Evolutionary conservation across 371 early-diverging fungal genomes (phyloP).

Genomic region (Dinochytrium kinnereticum): DNA sequence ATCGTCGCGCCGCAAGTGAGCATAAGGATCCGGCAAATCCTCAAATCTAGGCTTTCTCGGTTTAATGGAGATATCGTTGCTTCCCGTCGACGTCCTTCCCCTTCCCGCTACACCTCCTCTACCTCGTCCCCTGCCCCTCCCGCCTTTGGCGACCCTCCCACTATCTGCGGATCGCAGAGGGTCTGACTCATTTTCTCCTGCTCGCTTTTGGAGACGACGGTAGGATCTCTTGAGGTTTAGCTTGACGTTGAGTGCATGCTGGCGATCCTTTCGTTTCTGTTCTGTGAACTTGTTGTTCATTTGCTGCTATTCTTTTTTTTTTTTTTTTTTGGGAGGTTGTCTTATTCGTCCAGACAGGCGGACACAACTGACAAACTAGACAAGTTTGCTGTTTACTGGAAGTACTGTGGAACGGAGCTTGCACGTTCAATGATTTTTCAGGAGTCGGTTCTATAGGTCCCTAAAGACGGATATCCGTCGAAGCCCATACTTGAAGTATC

Average conservation of each 20-base stretch:
- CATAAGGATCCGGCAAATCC: constrained; percentile 14
- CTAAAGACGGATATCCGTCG: too few species aligned
- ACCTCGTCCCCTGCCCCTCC: too few species aligned
- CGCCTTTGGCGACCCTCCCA: not conserved
- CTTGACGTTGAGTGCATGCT: not conserved
- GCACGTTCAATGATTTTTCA: too few species aligned
- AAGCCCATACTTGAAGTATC: too few species aligned
- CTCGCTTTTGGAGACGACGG: not conserved
- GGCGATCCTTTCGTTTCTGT: not conserved
- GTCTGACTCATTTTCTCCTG: not conserved
- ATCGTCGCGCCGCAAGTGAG: constrained; percentile 5
- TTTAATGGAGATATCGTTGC: too few species aligned
- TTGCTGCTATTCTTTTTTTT: not conserved
- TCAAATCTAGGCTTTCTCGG: not conserved
- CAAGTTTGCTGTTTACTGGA: too few species aligned
- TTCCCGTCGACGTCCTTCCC: too few species aligned
- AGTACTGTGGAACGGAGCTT: too few species aligned
- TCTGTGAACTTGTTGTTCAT: not conserved
- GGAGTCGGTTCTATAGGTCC: too few species aligned
- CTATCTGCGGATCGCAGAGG: not conserved
- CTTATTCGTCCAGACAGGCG: too few species aligned
- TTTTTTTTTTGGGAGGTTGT: not conserved
- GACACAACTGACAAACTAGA: too few species aligned
- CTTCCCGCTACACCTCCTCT: too few species aligned
- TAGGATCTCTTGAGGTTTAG: constrained; percentile 11